Base-by-base conservation (phyloP, 1,284 basidiomycete genomes). In the Heliocybe sulcata region DNA sequence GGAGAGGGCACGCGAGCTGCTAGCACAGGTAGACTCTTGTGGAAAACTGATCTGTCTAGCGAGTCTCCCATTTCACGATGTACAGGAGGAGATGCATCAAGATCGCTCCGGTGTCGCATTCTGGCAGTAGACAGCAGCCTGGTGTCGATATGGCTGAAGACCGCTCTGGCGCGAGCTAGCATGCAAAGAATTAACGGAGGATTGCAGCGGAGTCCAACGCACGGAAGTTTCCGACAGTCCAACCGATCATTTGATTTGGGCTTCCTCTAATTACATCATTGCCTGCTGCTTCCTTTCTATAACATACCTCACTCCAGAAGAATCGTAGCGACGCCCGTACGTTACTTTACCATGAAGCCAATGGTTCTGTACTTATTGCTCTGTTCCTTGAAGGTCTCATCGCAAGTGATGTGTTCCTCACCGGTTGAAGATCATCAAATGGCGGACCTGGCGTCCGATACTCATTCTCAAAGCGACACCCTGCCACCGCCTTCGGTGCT, bases 1-100 rank as follows among this genome's bases (percentile, higher is more conserved):
- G 68, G 68, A 2, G 84, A 79, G 27, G 82, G 76, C 11, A 92
- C 75, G 25, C 82, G 77, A 3, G 78, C 83, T 8, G 85, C 88
- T 26, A 94, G 72, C 3, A 93, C 74, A 14, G 80, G 72, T 1
- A 94, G 61, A 0, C 75, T 73, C 67, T 83, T 83, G 14, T 67
- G 73, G 64, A 94, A 95, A 14, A 75, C 76, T 54, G 68, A 63
- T 56, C 78, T 81, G 72, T 94, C 83, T 20, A 95, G 69, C 4
- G 67, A 67, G 23, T 67, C 67, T 56, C 61, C 65, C 66, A 66
- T 77, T 71, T 65, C 64, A 63, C 70, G 70, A 64, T 79, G 72
- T 47, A 72, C 59, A 0, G 87, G 86, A 23, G 83, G 81, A 12
- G 82, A 79, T 4, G 72, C 65, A 61, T 87, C 79, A n/a, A 87